Evolutionary conservation across 2,329 filamentous ascomycete genomes (phyloP).

Genomic region (Dichotomopilus funicola): DNA sequence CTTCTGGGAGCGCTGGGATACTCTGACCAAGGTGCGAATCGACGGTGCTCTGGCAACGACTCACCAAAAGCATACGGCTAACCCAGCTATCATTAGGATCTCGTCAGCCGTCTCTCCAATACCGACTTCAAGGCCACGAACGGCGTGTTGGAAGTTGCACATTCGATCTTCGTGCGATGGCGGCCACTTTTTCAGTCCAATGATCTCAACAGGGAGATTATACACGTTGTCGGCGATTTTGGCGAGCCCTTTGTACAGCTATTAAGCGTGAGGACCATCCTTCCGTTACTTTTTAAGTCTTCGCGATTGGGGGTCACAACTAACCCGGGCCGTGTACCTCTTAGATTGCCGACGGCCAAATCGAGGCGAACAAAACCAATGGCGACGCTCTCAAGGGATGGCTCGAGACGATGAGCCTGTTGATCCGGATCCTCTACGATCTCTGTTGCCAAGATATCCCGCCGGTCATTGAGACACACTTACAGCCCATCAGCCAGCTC

Average conservation of each 20-base stretch:
- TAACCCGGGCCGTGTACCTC: constrained; percentile 17
- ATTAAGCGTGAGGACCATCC: constrained; percentile 53
- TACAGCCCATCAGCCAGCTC: constrained; percentile 67
- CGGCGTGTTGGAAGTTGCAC: constrained; percentile 91
- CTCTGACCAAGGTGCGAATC: constrained; percentile 67
- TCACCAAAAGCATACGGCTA: background rate
- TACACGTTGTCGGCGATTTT: constrained; percentile 86
- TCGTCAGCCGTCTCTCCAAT: constrained; percentile 78
- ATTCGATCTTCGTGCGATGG: constrained; percentile 97
- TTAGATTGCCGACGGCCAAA: constrained; percentile 60
- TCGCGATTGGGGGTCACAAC: background rate
- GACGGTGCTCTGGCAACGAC: background rate
- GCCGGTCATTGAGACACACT: constrained; percentile 86
- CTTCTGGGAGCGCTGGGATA: constrained; percentile 94
- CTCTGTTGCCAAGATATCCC: constrained; percentile 96
- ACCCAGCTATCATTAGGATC: constrained; percentile 49
- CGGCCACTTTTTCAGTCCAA: constrained; percentile 89
- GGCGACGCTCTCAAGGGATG: constrained; percentile 67
- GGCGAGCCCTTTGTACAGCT: constrained; percentile 75
- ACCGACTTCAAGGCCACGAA: constrained; percentile 81
- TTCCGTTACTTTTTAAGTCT: background rate
- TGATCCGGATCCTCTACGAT: constrained; percentile 91
- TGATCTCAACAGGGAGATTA: constrained; percentile 89
- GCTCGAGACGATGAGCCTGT: constrained; percentile 78
- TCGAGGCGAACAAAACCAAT: constrained; percentile 70